phyloP scores from a whole-genome alignment of 176 grass and related monocot species.

The Eremochloa ophiuroides region DNA sequence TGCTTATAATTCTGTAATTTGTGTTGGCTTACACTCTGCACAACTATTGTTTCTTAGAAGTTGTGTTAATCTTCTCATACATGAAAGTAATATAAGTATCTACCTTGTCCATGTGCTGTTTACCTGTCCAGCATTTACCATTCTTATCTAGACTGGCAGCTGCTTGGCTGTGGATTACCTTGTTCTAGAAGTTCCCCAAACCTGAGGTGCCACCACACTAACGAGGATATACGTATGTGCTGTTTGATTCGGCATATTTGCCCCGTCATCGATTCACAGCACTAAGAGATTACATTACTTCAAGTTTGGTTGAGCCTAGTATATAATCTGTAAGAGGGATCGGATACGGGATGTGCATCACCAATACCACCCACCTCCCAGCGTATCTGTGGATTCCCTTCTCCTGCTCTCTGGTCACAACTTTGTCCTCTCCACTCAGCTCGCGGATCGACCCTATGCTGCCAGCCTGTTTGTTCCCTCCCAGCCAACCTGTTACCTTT shows the following conservation, averaged over 20 bases:
- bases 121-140: not conserved
- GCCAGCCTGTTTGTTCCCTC: too few relatives aligned
- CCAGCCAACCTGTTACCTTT: not conserved
- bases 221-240: not conserved
- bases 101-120: not conserved
- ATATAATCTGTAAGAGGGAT: not conserved
- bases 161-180: not conserved
- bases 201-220: not conserved
- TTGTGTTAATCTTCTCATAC: not conserved
- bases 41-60: not conserved
- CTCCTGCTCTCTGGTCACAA: too few relatives aligned
- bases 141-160: not conserved
- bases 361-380: not conserved
- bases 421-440: too few relatives aligned
- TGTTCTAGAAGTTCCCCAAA: not conserved
- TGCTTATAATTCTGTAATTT: slow-evolving; percentile 2
- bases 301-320: not conserved
- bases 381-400: not conserved
- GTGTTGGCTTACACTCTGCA: slow-evolving; percentile 2
- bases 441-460: too few relatives aligned
- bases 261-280: not conserved
- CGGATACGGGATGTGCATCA: not conserved
- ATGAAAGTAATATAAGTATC: not conserved
- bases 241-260: not conserved
- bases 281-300: not conserved